Base-by-base conservation (phyloP, 2,329 filamentous ascomycete species). In the Aspergillus sp. region DNA sequence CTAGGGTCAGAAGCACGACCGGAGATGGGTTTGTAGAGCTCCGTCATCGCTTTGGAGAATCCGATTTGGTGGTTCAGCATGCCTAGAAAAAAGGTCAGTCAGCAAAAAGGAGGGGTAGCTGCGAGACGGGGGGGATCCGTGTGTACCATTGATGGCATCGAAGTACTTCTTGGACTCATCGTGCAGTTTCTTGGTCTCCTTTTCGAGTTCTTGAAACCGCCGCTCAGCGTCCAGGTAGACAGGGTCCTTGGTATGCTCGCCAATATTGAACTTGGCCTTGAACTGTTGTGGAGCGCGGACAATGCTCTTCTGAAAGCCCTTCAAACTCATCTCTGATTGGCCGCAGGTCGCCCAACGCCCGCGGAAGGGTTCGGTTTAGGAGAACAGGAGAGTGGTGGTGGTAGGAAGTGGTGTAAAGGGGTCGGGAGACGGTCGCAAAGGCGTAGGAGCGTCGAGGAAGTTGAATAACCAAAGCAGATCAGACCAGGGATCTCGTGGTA, bases 31-130 rank as follows among this genome's bases (percentile, higher is more conserved):
- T 96, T 96, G 84, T 99, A 99, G 71, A 99, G 90, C 78, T 99
- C 95, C 65, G 90, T 89, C 82, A 96, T 94, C 67, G 93, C 91
- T 80, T 96, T 88, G 70, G 94, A 96, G 81, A 99, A 99, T 75
- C 96, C 94, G 78, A 99, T 98, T 81, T 99, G 95, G 80, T 98
- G 93, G 73, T 83, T 86, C 71, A 99, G 86, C 95, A 99, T 99
- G 83, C 90, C 85, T 87, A 64, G 41, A 36, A 36, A 36, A 13
- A 13, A 7, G 30, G 41, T 38, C 30, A 27, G 32, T 59, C 30
- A 63, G 58, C 51, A 39, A 54, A 54, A 41, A 15, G 17, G 27
- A 52, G 38, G 15, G 30, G 39, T 30, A 15, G 11, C 32, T 13
- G 27, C n/a, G 25, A 25, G 30, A 15, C 17, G 13, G 19, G 19